Evolutionary conservation across 805 yeast genomes (phyloP).

Genomic region (Kodamaea hsintzibuensis): DNA sequence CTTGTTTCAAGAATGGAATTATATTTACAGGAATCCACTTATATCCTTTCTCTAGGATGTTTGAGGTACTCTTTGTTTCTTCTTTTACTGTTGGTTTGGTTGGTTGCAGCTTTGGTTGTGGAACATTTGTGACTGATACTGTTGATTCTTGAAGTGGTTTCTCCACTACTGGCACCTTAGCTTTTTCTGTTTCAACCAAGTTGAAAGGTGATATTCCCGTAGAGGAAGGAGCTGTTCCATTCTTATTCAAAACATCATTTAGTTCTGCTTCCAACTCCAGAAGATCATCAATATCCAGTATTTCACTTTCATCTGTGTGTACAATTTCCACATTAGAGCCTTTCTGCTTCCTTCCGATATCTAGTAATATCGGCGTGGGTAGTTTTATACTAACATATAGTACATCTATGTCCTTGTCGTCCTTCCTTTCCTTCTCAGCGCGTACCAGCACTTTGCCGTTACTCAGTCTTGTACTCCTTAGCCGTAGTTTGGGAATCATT

Average conservation of each 20-base stretch:
- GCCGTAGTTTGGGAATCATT: slow-evolving; percentile 13
- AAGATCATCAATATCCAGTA: slow-evolving; percentile 9
- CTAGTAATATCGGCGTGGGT: slow-evolving; percentile 6
- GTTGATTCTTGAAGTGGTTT: background rate
- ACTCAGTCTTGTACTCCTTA: slow-evolving; percentile 9
- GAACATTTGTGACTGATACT: background rate
- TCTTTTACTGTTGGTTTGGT: background rate
- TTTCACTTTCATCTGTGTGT: slow-evolving; percentile 7
- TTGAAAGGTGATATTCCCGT: background rate
- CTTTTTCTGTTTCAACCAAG: background rate
- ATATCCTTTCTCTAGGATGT: slow-evolving; percentile 3
- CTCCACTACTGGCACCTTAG: background rate
- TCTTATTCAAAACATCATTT: slow-evolving; percentile 8
- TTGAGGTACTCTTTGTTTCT: background rate
- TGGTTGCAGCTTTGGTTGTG: background rate
- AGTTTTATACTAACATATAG: slow-evolving; percentile 6
- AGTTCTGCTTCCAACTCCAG: slow-evolving; percentile 10
- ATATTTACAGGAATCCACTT: slow-evolving; percentile 27
- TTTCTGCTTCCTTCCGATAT: background rate
- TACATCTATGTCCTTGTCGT: background rate
- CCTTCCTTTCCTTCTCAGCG: background rate
- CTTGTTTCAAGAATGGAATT: slow-evolving; percentile 27
- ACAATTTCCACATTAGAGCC: no score
- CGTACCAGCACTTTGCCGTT: slow-evolving; percentile 8
- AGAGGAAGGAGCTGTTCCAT: slow-evolving; percentile 7